These are phyloP conservation scores for Yarrowia alimentaria DNA, from an alignment of 805 yeast species.

Conservation along the genomic window DNA sequence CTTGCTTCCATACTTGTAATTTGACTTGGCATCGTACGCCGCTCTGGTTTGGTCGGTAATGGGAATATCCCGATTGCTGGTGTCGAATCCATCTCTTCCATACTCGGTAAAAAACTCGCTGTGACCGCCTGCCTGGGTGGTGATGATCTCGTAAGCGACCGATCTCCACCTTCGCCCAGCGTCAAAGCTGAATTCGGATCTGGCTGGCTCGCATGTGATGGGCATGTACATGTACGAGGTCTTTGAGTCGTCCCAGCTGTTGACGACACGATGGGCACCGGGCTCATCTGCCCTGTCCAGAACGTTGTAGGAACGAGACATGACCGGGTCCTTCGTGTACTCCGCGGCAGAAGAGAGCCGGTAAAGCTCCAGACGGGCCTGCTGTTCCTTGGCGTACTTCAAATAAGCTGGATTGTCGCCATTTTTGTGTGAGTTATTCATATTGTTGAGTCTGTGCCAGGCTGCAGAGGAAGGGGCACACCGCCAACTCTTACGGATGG, in stretches of 20 bases:
- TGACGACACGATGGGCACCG: neutral
- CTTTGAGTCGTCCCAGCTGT: neutral
- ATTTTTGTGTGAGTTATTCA: too few relatives aligned
- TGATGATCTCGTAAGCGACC: neutral
- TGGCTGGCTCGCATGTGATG: neutral
- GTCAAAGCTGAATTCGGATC: neutral
- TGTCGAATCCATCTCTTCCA: neutral
- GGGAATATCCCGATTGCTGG: neutral
- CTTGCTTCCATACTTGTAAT: neutral
- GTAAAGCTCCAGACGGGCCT: neutral
- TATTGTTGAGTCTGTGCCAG: too few relatives aligned
- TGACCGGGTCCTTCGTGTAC: neutral
- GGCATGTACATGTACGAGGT: neutral
- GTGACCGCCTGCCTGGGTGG: neutral
- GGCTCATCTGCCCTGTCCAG: neutral
- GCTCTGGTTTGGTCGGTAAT: neutral
- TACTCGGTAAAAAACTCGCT: neutral
- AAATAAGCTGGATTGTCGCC: too few relatives aligned
- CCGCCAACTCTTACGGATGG: neutral
- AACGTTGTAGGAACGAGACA: neutral
- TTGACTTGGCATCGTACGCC: neutral
- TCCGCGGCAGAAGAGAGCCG: neutral
- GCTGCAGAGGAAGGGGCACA: neutral
- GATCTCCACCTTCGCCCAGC: slow-evolving; percentile 3
- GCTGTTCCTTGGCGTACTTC: neutral